Percentiles rank a stretch among this genome's conserved stretches.
Conservation (phyloP, 306 rosid species). For the Vigna unguiculata region DNA sequence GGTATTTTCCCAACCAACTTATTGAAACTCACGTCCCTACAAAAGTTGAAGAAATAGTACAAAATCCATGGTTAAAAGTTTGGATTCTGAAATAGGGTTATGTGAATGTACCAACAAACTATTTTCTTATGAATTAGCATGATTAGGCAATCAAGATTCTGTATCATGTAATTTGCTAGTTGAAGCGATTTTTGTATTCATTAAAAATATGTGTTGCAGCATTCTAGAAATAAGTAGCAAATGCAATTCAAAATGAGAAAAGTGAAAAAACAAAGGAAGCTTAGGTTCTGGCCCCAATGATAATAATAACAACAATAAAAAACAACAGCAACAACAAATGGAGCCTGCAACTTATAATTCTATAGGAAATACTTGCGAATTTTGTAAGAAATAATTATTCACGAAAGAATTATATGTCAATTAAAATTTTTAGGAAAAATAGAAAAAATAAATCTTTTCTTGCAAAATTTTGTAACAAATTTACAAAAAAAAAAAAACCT, state of each 20-base stretch:
- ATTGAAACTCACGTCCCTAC: constrained; percentile 90
- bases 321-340: too few species aligned
- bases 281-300: not conserved
- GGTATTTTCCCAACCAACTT: constrained; percentile 83
- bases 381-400: too few species aligned
- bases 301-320: not conserved
- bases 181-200: constrained; percentile 3
- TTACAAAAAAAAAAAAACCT: too few species aligned
- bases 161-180: constrained; percentile 1
- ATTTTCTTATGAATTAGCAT: constrained; percentile 2
- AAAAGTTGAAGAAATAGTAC: constrained; percentile 40
- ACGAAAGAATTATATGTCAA: too few species aligned
- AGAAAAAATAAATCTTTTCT: too few species aligned
- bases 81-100: constrained; percentile 3
- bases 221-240: constrained; percentile 20
- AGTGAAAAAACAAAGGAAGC: not conserved
- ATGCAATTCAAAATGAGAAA: constrained; percentile 17
- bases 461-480: too few species aligned
- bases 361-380: too few species aligned
- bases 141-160: constrained; percentile 12
- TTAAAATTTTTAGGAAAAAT: too few species aligned
- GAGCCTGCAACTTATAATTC: constrained; percentile 1
- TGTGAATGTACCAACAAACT: constrained; percentile 16
- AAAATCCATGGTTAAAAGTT: constrained; percentile 19
- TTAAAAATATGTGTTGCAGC: not conserved